Percentiles rank a stretch among this genome's conserved stretches.
These are phyloP conservation scores for Penicillium griseofulvum DNA, from an alignment of 2,329 filamentous ascomycete species.

Conservation along the genomic window DNA sequence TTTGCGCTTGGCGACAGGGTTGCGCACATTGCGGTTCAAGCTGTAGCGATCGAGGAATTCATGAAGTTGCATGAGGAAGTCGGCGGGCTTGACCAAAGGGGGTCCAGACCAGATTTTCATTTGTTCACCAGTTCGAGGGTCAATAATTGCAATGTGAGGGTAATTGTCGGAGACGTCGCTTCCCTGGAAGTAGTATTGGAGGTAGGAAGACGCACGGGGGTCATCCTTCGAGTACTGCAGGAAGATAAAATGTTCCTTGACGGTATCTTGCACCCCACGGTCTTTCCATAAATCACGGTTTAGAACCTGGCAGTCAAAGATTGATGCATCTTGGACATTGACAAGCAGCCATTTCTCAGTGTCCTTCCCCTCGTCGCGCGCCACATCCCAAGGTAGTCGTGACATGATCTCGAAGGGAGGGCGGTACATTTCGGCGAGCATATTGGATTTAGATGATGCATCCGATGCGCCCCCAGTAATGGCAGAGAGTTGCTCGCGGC, in stretches of 20 bases:
- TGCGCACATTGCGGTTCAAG: slow-evolving; percentile 81
- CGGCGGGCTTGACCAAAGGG: slow-evolving; percentile 70
- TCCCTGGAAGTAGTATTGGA: slow-evolving; percentile 83
- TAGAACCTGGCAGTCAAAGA: slow-evolving; percentile 91
- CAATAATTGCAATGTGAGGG: slow-evolving; percentile 92
- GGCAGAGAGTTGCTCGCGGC: slow-evolving; percentile 55
- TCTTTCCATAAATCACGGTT: slow-evolving; percentile 98
- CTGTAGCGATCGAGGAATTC: slow-evolving; percentile 98
- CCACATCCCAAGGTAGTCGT: slow-evolving; percentile 75
- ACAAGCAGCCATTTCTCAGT: slow-evolving; percentile 92
- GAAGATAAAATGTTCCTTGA: slow-evolving; percentile 92
- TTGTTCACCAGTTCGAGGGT: slow-evolving; percentile 92
- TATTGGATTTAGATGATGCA: slow-evolving; percentile 66
- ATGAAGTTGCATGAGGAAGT: slow-evolving; percentile 87
- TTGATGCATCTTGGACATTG: slow-evolving; percentile 88
- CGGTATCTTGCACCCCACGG: slow-evolving; percentile 68
- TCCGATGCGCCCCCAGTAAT: slow-evolving; percentile 66
- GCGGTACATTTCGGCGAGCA: slow-evolving; percentile 86
- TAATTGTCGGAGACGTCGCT: slow-evolving; percentile 85
- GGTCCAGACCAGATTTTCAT: slow-evolving; percentile 92
- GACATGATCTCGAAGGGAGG: slow-evolving; percentile 90
- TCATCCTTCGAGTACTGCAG: slow-evolving; percentile 90
- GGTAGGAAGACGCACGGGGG: slow-evolving; percentile 71
- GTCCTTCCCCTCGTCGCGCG: slow-evolving; percentile 80
- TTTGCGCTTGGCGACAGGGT: slow-evolving; percentile 80